Conservation (phyloP, 1,284 basidiomycete species). For the Tylopilus orsonianus region DNA sequence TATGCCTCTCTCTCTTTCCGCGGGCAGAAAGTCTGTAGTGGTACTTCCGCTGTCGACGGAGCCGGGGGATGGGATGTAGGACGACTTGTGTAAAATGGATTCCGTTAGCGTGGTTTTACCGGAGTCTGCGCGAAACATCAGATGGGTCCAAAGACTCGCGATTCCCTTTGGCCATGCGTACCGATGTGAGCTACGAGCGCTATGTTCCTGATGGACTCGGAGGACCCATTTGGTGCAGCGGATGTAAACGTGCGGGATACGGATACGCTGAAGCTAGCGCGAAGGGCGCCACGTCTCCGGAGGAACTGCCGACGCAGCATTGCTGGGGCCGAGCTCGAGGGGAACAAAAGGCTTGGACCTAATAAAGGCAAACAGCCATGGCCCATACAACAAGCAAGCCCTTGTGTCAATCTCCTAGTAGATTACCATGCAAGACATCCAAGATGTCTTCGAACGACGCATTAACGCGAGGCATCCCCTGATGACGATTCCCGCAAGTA, state of each 20-base stretch:
- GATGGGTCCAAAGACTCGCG: background rate
- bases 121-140: slow-evolving; percentile 58
- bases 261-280: background rate
- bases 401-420: background rate
- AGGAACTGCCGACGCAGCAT: slow-evolving; percentile 21
- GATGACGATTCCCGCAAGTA: slow-evolving; percentile 50
- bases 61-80: slow-evolving; percentile 71
- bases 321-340: background rate
- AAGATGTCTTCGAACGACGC: slow-evolving; percentile 47
- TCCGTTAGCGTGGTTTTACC: slow-evolving; percentile 92
- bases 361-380: slow-evolving; percentile 21
- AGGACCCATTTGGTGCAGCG: slow-evolving; percentile 27
- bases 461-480: slow-evolving; percentile 45
- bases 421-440: slow-evolving; percentile 19
- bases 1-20: slow-evolving; percentile 86
- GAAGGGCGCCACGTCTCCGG: slow-evolving; percentile 16
- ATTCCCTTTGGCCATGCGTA: slow-evolving; percentile 31
- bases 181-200: slow-evolving; percentile 85
- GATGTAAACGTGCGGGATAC: slow-evolving; percentile 25
- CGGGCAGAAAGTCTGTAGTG: slow-evolving; percentile 87
- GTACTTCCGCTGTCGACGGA: slow-evolving; percentile 89
- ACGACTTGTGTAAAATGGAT: slow-evolving; percentile 77
- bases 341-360: slow-evolving; percentile 2
- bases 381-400: background rate
- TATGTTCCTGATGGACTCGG: slow-evolving; percentile 61